These are phyloP conservation scores for Pyrus hybrid DNA, from an alignment of 331 rosid genomes.

Conservation along the genomic window DNA sequence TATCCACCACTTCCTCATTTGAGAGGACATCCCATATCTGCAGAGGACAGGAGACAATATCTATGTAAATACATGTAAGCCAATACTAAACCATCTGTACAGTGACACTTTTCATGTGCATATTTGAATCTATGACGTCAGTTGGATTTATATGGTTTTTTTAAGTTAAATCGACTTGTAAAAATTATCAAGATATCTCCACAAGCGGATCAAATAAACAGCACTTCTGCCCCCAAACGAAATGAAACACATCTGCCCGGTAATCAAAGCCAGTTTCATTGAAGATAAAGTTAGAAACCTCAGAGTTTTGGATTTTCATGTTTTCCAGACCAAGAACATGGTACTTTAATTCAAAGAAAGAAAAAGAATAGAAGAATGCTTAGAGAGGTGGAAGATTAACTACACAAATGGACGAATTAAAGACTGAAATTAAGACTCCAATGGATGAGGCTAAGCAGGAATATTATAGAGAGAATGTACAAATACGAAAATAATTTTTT, in stretches of 20 bases:
- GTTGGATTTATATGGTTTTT: neutral
- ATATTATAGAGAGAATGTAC: neutral
- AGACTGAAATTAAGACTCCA: neutral
- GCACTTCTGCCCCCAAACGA: neutral
- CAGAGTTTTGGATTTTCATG: neutral
- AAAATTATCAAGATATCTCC: neutral
- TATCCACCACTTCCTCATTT: slow-evolving; percentile 51
- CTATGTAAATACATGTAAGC: neutral
- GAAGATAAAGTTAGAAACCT: neutral
- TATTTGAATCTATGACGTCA: neutral
- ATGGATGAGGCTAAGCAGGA: neutral
- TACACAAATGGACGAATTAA: neutral
- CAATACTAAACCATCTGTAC: neutral
- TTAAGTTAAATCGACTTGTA: too few species aligned
- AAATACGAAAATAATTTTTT: neutral
- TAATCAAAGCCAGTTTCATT: neutral
- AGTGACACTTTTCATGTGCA: neutral
- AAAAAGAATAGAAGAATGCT: neutral
- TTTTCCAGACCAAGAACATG: neutral
- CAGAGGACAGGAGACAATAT: neutral
- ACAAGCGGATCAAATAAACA: neutral
- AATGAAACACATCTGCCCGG: neutral
- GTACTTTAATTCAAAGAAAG: neutral
- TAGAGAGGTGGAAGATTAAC: neutral
- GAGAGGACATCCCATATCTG: slow-evolving; percentile 90